Conservation (phyloP, 2,329 filamentous ascomycete genomes). For the Claviceps africana region DNA sequence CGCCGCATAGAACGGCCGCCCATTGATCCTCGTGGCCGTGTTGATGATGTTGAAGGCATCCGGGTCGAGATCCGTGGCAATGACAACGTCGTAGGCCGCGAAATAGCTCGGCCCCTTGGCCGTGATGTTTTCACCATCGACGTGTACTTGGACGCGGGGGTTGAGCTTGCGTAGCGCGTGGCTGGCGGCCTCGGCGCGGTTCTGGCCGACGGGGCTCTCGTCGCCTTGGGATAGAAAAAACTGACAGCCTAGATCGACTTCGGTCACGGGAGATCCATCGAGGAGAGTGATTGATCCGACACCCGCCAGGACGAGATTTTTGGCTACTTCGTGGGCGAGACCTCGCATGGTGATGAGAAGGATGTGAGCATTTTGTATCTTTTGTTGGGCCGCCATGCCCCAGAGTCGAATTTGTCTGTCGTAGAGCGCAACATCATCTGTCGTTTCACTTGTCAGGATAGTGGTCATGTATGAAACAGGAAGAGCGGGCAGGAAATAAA, state of each 20-base stretch:
- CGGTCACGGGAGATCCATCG: constrained; percentile 61
- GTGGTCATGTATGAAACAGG: not conserved
- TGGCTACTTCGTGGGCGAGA: constrained; percentile 86
- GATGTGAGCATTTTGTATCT: constrained; percentile 78
- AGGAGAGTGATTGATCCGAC: constrained; percentile 81
- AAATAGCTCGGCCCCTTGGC: constrained; percentile 63
- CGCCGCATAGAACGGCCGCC: constrained; percentile 77
- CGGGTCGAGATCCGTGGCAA: constrained; percentile 78
- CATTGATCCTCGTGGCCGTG: constrained; percentile 65
- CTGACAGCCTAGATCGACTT: constrained; percentile 67
- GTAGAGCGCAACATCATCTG: constrained; percentile 93
- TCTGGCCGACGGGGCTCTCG: constrained; percentile 59
- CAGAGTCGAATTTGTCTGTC: constrained; percentile 95
- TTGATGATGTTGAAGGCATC: constrained; percentile 66
- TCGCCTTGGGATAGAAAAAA: constrained; percentile 57
- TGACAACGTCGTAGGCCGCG: constrained; percentile 65
- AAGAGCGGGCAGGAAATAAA: too few relatives aligned
- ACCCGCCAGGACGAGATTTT: constrained; percentile 90
- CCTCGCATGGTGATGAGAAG: constrained; percentile 79
- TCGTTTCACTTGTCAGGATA: not conserved
- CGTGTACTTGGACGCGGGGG: constrained; percentile 65
- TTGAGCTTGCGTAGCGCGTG: constrained; percentile 75
- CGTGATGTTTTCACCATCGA: constrained; percentile 54
- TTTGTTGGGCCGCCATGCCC: constrained; percentile 90
- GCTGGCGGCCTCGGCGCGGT: constrained; percentile 70